phyloP scores from a whole-genome alignment of 768 basidiomycete genomes.

The Chalciporus sphaerocephalus region DNA sequence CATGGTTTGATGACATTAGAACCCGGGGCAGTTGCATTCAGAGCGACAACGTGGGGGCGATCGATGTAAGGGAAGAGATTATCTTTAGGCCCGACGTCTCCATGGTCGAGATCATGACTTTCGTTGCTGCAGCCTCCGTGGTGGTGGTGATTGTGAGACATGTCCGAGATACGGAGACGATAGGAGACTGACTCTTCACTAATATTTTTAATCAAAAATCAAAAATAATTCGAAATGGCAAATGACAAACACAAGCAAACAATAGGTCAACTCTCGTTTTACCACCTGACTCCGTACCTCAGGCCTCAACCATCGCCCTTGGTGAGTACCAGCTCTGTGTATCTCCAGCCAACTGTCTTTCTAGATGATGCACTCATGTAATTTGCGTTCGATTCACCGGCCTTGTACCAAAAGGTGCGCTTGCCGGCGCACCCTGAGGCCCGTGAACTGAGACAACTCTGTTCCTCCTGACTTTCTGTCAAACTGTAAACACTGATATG shows the following conservation, averaged over 20 bases:
- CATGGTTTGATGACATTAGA: conserved; percentile 80
- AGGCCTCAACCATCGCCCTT: not conserved
- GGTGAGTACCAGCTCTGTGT: conserved; percentile 12
- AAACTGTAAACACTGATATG: not conserved
- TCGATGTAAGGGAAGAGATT: conserved; percentile 77
- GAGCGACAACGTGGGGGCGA: conserved; percentile 69
- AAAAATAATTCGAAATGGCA: not conserved
- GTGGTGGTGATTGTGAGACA: conserved; percentile 45
- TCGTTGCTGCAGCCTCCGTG: conserved; percentile 59
- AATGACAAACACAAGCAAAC: conserved; percentile 14
- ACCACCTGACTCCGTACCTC: too few species aligned
- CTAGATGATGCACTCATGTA: conserved; percentile 62
- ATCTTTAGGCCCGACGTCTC: conserved; percentile 50
- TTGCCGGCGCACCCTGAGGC: conserved; percentile 71
- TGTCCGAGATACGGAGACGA: too few species aligned
- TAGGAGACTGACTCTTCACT: too few species aligned
- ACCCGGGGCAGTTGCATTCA: conserved; percentile 58
- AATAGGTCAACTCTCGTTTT: not conserved
- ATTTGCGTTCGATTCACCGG: conserved; percentile 82
- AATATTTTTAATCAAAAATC: too few species aligned
- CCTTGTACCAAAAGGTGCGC: conserved; percentile 68
- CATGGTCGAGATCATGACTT: conserved; percentile 47
- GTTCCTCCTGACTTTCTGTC: conserved; percentile 42
- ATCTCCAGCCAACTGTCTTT: conserved; percentile 10
- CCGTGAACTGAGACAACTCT: conserved; percentile 66